phyloP scores from a whole-genome alignment of 2,329 filamentous ascomycete genomes.

The Zasmidium angulare region DNA sequence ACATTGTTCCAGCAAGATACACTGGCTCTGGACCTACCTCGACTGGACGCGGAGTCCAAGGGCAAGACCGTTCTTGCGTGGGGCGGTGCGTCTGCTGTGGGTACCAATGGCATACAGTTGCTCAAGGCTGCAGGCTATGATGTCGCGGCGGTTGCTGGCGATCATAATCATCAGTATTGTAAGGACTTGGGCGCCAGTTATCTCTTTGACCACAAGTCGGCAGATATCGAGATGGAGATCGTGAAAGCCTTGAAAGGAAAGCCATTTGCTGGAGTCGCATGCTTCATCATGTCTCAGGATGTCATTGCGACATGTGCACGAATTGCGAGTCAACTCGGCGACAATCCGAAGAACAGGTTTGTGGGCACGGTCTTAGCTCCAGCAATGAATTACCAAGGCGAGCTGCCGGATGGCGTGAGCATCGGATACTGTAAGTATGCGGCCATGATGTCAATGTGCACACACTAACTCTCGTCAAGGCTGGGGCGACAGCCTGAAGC shows the following conservation, averaged over 20 bases:
- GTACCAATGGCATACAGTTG: slow-evolving; percentile 49
- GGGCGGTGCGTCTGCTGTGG: slow-evolving; percentile 53
- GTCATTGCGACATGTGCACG: slow-evolving; percentile 8
- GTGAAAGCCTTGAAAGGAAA: slow-evolving; percentile 30
- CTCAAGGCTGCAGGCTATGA: slow-evolving; percentile 45
- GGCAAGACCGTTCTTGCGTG: slow-evolving; percentile 47
- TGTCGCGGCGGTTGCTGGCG: slow-evolving; percentile 46
- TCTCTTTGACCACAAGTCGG: slow-evolving; percentile 47
- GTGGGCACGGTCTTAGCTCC: slow-evolving; percentile 19
- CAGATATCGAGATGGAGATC: slow-evolving; percentile 37
- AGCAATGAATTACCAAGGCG: not conserved
- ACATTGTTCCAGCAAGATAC: slow-evolving; percentile 19
- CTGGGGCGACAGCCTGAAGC: slow-evolving; percentile 19
- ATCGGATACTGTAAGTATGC: slow-evolving; percentile 15
- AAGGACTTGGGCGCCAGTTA: slow-evolving; percentile 46
- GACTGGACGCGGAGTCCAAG: slow-evolving; percentile 18
- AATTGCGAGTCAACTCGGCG: slow-evolving; percentile 7
- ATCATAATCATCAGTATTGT: slow-evolving; percentile 46
- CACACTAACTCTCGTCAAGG: not conserved
- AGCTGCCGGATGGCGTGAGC: slow-evolving; percentile 7
- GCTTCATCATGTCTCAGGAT: slow-evolving; percentile 3
- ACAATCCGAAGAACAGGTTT: slow-evolving; percentile 2
- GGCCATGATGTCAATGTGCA: slow-evolving; percentile 27
- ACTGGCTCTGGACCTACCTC: slow-evolving; percentile 12
- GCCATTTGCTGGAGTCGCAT: slow-evolving; percentile 33